Percentiles rank a stretch among this genome's conserved stretches.
Evolutionary conservation across 169 alveolate species (phyloP).

Genomic region (Amoebophrya sp.): DNA sequence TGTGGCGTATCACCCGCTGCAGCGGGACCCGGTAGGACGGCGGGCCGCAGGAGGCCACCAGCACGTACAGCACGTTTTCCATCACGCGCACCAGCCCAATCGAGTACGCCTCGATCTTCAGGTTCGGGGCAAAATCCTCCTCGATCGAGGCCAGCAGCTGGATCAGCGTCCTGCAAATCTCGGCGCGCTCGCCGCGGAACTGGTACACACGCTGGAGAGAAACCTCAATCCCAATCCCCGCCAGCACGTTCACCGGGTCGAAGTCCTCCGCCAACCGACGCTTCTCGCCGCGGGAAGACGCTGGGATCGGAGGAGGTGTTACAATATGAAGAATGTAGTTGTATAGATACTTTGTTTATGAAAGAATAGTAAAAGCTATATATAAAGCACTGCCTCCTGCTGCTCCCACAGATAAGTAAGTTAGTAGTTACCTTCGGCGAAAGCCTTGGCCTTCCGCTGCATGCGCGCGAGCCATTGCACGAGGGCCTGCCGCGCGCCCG

Average conservation of each 20-base stretch:
- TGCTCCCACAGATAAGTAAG: too few relatives aligned
- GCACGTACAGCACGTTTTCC: neutral
- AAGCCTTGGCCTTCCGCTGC: neutral
- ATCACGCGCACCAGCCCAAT: neutral
- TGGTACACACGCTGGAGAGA: neutral
- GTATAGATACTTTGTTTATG: too few relatives aligned
- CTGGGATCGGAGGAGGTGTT: too few relatives aligned
- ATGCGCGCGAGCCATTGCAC: neutral
- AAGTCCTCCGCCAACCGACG: neutral
- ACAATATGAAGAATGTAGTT: too few relatives aligned
- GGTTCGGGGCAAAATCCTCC: neutral
- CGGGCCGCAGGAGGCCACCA: neutral
- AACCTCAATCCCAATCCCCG: neutral
- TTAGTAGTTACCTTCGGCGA: too few relatives aligned
- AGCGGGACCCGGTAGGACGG: neutral
- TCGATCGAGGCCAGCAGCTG: neutral
- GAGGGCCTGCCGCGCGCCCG: neutral
- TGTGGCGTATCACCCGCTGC: neutral
- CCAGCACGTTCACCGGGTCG: neutral
- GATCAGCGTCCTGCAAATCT: neutral
- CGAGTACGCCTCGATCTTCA: neutral
- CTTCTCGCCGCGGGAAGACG: neutral
- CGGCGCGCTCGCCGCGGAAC: neutral
- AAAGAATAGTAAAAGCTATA: too few relatives aligned
- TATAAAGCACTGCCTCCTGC: too few relatives aligned